phyloP scores from a whole-genome alignment of 2,329 filamentous ascomycete species.

The Phialocephala subalpina region DNA sequence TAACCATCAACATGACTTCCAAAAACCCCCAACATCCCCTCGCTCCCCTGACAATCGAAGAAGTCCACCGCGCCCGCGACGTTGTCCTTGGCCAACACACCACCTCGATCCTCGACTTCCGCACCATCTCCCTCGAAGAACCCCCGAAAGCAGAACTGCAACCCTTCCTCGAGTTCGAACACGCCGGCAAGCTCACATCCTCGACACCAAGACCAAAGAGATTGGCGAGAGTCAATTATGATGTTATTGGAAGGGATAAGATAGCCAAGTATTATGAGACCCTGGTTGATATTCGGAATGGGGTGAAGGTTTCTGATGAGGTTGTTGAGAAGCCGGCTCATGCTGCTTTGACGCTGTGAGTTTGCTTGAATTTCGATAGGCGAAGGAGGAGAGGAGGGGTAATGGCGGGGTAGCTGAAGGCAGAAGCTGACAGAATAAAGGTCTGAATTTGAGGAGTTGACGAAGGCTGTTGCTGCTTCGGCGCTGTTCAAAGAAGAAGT shows the following conservation, averaged over 20 bases:
- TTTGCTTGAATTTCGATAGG: neutral
- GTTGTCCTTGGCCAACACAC: conserved; percentile 46
- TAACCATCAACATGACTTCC: conserved; percentile 17
- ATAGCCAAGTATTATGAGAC: conserved; percentile 62
- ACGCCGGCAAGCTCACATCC: conserved; percentile 47
- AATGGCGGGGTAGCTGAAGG: neutral
- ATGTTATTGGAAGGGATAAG: conserved; percentile 60
- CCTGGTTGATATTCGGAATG: conserved; percentile 54
- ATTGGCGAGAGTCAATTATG: conserved; percentile 62
- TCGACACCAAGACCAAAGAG: conserved; percentile 54
- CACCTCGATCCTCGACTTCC: conserved; percentile 64
- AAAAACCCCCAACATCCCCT: conserved; percentile 51
- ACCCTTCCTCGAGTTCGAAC: conserved; percentile 56
- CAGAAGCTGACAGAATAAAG: conserved; percentile 41
- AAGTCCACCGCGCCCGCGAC: conserved; percentile 60
- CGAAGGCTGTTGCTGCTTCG: conserved; percentile 58
- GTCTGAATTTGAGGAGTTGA: conserved; percentile 55
- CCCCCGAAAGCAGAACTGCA: conserved; percentile 59
- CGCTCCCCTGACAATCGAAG: conserved; percentile 52
- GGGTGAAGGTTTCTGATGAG: conserved; percentile 51
- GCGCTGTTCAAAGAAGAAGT: conserved; percentile 59
- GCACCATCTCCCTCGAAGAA: conserved; percentile 64
- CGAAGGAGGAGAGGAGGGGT: neutral
- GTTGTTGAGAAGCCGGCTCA: conserved; percentile 54
- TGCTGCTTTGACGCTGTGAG: conserved; percentile 55